phyloP scores from a whole-genome alignment of 768 basidiomycete genomes.

The Mycena rosella region DNA sequence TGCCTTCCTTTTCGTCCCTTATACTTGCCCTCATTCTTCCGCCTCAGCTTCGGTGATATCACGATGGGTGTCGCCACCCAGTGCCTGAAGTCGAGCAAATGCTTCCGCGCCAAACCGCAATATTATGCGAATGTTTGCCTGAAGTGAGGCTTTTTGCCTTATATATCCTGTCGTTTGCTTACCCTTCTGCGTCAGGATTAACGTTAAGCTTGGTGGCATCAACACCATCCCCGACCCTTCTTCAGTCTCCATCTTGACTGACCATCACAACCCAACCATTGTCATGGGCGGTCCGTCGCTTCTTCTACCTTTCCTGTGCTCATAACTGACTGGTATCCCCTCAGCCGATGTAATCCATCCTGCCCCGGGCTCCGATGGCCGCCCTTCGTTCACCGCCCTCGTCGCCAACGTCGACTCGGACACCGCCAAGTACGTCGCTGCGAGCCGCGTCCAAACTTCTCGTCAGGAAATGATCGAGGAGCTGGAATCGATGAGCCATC shows the following conservation, averaged over 20 bases:
- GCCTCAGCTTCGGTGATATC: conserved; percentile 85
- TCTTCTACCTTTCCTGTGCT: too few relatives aligned
- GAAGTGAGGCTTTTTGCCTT: conserved; percentile 64
- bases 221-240: conserved; percentile 80
- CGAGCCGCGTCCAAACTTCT: conserved; percentile 68
- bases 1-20: too few relatives aligned
- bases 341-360: too few relatives aligned
- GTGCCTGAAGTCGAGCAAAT: conserved; percentile 77
- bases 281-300: conserved; percentile 86
- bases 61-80: conserved; percentile 77
- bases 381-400: conserved; percentile 84
- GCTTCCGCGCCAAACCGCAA: conserved; percentile 74
- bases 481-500: conserved; percentile 71
- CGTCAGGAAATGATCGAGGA: conserved; percentile 87
- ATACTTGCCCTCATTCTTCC: too few relatives aligned
- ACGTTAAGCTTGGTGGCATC: conserved; percentile 87
- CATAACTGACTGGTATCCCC: conserved; percentile 44
- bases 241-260: conserved; percentile 72
- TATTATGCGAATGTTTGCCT: conserved; percentile 86
- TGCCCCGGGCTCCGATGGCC: conserved; percentile 77
- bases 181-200: conserved; percentile 69
- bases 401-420: conserved; percentile 85
- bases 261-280: conserved; percentile 81
- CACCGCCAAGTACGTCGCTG: conserved; percentile 78
- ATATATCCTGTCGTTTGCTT: conserved; percentile 6